phyloP scores from a whole-genome alignment of 2,329 filamentous ascomycete species.

The Sphaerulina populicola region DNA sequence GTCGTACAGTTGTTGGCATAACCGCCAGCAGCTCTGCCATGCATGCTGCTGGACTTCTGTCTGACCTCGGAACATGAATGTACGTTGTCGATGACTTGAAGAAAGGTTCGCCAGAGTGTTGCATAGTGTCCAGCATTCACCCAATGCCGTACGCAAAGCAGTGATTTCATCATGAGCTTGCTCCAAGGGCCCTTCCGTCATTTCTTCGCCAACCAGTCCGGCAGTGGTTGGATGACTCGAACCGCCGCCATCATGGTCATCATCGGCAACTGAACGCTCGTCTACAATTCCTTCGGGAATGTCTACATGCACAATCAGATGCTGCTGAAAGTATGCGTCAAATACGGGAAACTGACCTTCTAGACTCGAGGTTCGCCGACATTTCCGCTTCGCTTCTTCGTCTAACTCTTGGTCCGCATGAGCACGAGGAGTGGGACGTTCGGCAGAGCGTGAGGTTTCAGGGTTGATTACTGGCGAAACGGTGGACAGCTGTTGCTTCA shows the following conservation, averaged over 20 bases:
- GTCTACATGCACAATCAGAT: slow-evolving; percentile 31
- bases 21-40: slow-evolving; percentile 88
- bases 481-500: not conserved
- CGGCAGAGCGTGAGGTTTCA: slow-evolving; percentile 54
- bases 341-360: slow-evolving; percentile 51
- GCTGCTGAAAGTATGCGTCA: slow-evolving; percentile 11
- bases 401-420: slow-evolving; percentile 73
- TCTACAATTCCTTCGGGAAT: slow-evolving; percentile 41
- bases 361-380: slow-evolving; percentile 63
- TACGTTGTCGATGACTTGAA: slow-evolving; percentile 69
- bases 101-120: slow-evolving; percentile 82
- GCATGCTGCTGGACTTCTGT: slow-evolving; percentile 76
- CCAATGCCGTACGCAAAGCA: slow-evolving; percentile 65
- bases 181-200: slow-evolving; percentile 39
- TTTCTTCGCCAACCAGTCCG: slow-evolving; percentile 32
- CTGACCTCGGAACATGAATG: slow-evolving; percentile 66
- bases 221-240: slow-evolving; percentile 29
- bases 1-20: slow-evolving; percentile 83
- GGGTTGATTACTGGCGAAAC: slow-evolving; percentile 69
- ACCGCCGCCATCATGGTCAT: slow-evolving; percentile 15
- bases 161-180: slow-evolving; percentile 55
- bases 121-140: slow-evolving; percentile 89
- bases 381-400: slow-evolving; percentile 45
- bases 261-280: slow-evolving; percentile 24
- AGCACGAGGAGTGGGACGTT: slow-evolving; percentile 70